These are phyloP conservation scores for Plasmopara muralis DNA, from an alignment of 352 stramenopile species.

Conservation along the genomic window DNA sequence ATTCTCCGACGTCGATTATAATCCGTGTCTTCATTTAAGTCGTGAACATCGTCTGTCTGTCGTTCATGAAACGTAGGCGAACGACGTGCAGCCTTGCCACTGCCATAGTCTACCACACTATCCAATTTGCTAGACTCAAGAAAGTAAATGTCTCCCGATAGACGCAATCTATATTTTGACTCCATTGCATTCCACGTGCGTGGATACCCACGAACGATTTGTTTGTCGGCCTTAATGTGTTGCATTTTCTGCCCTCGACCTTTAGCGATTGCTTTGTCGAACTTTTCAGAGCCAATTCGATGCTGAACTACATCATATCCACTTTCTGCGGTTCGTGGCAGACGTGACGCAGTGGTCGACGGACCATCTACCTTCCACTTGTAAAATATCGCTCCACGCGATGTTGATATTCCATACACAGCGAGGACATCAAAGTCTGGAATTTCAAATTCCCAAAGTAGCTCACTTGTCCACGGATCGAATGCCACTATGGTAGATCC, in stretches of 20 bases:
- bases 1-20: conserved; percentile 23
- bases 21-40: conserved; percentile 25
- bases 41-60: conserved; percentile 16
- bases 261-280: not conserved
- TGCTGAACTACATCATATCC: conserved; percentile 3
- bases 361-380: conserved; percentile 67
- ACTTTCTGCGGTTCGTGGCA: not conserved
- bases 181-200: conserved; percentile 35
- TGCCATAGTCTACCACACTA: conserved; percentile 14
- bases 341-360: conserved; percentile 33
- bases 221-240: conserved; percentile 11
- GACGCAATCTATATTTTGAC: conserved; percentile 39
- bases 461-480: conserved; percentile 60
- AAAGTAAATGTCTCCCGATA: conserved; percentile 58
- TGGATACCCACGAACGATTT: conserved; percentile 22
- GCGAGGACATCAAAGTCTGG: conserved; percentile 65
- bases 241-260: conserved; percentile 1
- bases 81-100: conserved; percentile 2
- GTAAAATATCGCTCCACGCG: conserved; percentile 51
- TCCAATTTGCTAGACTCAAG: conserved; percentile 41
- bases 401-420: conserved; percentile 55
- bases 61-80: conserved; percentile 24
- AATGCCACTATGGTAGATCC: conserved; percentile 65
- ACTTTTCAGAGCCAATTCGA: conserved; percentile 9
- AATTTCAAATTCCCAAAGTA: conserved; percentile 70